These are phyloP conservation scores for Sugiyamaella smithiae DNA, from an alignment of 805 yeast species.

Conservation along the genomic window DNA sequence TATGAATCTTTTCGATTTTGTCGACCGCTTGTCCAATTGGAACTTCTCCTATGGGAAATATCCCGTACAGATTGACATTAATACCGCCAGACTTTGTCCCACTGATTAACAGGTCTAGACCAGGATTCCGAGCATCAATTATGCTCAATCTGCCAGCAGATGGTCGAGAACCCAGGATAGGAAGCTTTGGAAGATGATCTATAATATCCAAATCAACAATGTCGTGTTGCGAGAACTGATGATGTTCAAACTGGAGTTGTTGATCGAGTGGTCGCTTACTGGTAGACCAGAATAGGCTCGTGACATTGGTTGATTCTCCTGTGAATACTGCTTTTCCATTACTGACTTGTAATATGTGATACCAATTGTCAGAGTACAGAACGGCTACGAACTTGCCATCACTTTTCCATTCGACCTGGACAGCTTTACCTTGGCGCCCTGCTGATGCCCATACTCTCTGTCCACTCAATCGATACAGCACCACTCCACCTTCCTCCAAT, in stretches of 20 bases:
- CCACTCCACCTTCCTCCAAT: constrained; percentile 46
- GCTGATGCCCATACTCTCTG: constrained; percentile 50
- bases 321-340: constrained; percentile 42
- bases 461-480: constrained; percentile 55
- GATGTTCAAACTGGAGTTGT: not conserved
- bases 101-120: constrained; percentile 28
- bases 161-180: constrained; percentile 14
- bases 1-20: not conserved
- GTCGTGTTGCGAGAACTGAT: not conserved
- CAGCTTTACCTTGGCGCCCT: constrained; percentile 26
- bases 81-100: constrained; percentile 30
- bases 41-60: constrained; percentile 33
- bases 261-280: not conserved
- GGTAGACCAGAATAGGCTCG: not conserved
- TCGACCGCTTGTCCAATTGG: not conserved
- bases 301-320: constrained; percentile 7
- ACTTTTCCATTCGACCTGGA: constrained; percentile 35
- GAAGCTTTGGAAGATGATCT: constrained; percentile 26
- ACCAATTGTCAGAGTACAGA: constrained; percentile 43
- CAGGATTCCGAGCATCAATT: constrained; percentile 11
- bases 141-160: constrained; percentile 6
- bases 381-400: constrained; percentile 44
- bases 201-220: constrained; percentile 28
- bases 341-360: constrained; percentile 46
- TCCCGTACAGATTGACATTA: constrained; percentile 35